Percentiles rank a stretch among this genome's conserved stretches.
These are phyloP conservation scores for Dioszegia aurantiaca DNA, from an alignment of 768 basidiomycete species.

Conservation along the genomic window DNA sequence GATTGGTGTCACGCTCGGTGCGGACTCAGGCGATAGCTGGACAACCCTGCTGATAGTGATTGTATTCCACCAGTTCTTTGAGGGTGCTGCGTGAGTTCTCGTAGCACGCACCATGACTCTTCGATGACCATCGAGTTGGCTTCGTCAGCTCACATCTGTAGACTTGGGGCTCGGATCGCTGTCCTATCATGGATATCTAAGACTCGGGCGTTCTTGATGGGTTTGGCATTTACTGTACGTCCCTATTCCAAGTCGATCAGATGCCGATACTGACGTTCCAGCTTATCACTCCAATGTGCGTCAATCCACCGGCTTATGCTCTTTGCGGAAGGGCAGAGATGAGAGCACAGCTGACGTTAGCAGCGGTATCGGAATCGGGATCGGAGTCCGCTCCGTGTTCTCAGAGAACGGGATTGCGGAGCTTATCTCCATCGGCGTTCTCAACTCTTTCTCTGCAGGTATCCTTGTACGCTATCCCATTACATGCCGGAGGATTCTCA, in stretches of 20 bases:
- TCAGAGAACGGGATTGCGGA: conserved; percentile 42
- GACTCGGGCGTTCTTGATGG: conserved; percentile 32
- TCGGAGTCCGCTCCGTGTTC: conserved; percentile 44
- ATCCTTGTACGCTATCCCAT: conserved; percentile 38
- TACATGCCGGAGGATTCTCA: no score
- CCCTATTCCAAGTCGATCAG: not conserved
- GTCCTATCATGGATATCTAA: conserved; percentile 34
- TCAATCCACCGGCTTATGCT: not conserved
- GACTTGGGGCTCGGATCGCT: conserved; percentile 43
- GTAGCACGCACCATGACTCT: not conserved
- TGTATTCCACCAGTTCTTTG: conserved; percentile 47
- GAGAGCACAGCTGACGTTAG: not conserved
- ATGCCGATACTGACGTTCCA: conserved; percentile 5
- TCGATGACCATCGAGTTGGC: not conserved
- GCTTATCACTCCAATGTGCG: conserved; percentile 11
- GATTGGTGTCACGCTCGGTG: conserved; percentile 50
- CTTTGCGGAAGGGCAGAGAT: not conserved
- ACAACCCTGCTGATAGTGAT: conserved; percentile 47
- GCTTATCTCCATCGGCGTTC: conserved; percentile 45
- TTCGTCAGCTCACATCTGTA: not conserved
- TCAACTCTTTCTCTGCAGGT: conserved; percentile 48
- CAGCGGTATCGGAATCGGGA: conserved; percentile 48
- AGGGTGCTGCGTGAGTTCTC: conserved; percentile 19
- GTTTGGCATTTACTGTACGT: conserved; percentile 34
- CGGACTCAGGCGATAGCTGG: conserved; percentile 44